Conservation (phyloP, 805 yeast species). For the Zygoascus biomembranicola region DNA sequence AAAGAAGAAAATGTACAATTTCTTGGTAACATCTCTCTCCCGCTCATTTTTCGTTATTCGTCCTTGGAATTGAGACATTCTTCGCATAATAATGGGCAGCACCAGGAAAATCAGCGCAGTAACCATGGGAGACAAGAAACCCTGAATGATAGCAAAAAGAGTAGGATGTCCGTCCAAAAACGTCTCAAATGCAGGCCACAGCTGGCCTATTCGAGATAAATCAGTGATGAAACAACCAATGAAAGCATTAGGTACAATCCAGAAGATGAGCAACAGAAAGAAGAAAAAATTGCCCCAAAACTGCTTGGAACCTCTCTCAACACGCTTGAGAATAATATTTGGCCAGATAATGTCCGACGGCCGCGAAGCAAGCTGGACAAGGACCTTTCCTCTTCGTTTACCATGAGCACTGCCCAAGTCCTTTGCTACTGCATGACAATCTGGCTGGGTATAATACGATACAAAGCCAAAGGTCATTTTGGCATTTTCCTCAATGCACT, state of each 20-base stretch:
- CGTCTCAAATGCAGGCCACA: constrained; percentile 29
- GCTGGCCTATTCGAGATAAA: constrained; percentile 27
- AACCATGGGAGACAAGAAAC: constrained; percentile 30
- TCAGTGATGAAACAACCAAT: constrained; percentile 33
- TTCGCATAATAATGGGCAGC: constrained; percentile 30
- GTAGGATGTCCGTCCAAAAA: constrained; percentile 22
- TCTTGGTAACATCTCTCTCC: constrained; percentile 30
- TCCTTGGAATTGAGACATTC: constrained; percentile 32
- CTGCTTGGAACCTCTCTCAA: constrained; percentile 26
- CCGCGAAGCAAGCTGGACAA: constrained; percentile 25
- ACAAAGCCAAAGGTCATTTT: constrained; percentile 28
- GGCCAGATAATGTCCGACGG: constrained; percentile 32
- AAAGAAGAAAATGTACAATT: constrained; percentile 31
- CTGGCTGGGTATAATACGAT: constrained; percentile 19
- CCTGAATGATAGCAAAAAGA: constrained; percentile 30
- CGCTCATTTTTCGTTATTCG: constrained; percentile 29
- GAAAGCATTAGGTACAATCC: constrained; percentile 35
- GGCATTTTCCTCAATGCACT: constrained; percentile 8
- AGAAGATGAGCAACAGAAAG: constrained; percentile 22
- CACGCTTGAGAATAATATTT: constrained; percentile 23
- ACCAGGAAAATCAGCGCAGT: constrained; percentile 28
- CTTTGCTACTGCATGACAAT: constrained; percentile 22
- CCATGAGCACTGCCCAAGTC: background rate
- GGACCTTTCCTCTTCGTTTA: constrained; percentile 11
- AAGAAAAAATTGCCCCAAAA: constrained; percentile 28